A percentile compares a stretch with the other conserved stretches of the same genome.
phyloP scores from a whole-genome alignment of 2,329 filamentous ascomycete species.

The Nemania abortiva region DNA sequence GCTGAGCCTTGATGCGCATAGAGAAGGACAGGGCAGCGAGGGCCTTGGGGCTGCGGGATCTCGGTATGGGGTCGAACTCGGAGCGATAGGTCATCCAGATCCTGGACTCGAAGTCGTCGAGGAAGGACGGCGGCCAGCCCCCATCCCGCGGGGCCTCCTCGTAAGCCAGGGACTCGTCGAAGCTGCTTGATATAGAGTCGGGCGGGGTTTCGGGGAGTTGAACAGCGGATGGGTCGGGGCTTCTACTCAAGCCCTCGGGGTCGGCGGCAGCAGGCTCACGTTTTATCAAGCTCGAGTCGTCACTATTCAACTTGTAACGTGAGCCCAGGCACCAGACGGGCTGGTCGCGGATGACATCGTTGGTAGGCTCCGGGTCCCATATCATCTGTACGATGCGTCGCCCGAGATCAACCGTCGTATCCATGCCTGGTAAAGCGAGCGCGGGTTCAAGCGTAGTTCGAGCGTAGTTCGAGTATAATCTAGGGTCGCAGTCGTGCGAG shows the following conservation, averaged over 20 bases:
- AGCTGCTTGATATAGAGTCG: slow-evolving; percentile 63
- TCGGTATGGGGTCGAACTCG: slow-evolving; percentile 84
- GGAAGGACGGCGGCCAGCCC: slow-evolving; percentile 86
- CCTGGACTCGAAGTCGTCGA: slow-evolving; percentile 91
- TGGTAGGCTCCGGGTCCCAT: slow-evolving; percentile 89
- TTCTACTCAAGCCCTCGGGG: slow-evolving; percentile 32
- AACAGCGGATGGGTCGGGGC: slow-evolving; percentile 34
- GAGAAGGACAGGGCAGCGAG: slow-evolving; percentile 79
- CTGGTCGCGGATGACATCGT: slow-evolving; percentile 74
- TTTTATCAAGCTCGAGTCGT: slow-evolving; percentile 36
- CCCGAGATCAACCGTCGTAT: slow-evolving; percentile 75
- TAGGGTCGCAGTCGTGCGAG: neutral
- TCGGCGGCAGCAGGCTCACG: slow-evolving; percentile 19
- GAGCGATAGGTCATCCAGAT: slow-evolving; percentile 98
- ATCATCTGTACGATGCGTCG: slow-evolving; percentile 89
- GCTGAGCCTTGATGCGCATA: slow-evolving; percentile 83
- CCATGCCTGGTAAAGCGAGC: slow-evolving; percentile 42
- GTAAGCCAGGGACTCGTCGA: slow-evolving; percentile 64
- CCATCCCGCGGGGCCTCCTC: slow-evolving; percentile 60
- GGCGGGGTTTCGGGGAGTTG: slow-evolving; percentile 60
- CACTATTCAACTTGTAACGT: slow-evolving; percentile 61
- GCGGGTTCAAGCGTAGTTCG: neutral
- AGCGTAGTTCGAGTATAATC: neutral
- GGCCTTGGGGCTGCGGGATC: slow-evolving; percentile 80
- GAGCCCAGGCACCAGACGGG: slow-evolving; percentile 86